A percentile compares a stretch with the other conserved stretches of the same genome.
phyloP scores from a whole-genome alignment of 768 basidiomycete genomes.

The Sutorius australiensis region DNA sequence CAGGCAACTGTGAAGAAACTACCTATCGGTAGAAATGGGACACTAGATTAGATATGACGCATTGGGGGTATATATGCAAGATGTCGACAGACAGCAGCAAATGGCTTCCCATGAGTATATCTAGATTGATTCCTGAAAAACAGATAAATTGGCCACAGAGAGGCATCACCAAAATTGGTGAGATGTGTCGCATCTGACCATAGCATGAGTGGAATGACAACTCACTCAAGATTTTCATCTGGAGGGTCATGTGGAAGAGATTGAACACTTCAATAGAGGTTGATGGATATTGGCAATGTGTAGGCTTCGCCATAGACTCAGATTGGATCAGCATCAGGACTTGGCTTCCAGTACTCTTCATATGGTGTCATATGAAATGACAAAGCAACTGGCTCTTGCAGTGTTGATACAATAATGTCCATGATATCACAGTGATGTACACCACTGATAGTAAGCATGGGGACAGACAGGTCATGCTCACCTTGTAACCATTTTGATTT shows the following conservation, averaged over 20 bases:
- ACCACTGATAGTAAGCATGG: background rate
- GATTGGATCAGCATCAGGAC: background rate
- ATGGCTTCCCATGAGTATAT: background rate
- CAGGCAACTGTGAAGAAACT: background rate
- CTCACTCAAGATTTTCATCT: background rate
- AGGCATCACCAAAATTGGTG: background rate
- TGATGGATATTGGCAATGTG: background rate
- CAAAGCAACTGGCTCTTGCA: background rate
- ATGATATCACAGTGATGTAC: background rate
- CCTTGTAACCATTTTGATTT: background rate
- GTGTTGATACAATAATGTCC: background rate
- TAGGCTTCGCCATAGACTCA: background rate
- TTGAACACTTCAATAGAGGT: background rate
- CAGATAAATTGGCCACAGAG: background rate
- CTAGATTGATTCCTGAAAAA: background rate
- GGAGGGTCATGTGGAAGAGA: background rate
- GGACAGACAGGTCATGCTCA: background rate
- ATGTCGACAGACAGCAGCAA: background rate
- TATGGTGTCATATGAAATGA: background rate
- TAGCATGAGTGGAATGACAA: background rate
- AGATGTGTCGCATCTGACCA: background rate
- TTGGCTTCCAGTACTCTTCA: background rate
- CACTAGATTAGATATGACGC: no score
- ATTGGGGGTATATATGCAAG: background rate
- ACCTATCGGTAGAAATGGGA: no score